phyloP scores from a whole-genome alignment of 371 early-diverging fungal species.

The Mucor plumbeus region DNA sequence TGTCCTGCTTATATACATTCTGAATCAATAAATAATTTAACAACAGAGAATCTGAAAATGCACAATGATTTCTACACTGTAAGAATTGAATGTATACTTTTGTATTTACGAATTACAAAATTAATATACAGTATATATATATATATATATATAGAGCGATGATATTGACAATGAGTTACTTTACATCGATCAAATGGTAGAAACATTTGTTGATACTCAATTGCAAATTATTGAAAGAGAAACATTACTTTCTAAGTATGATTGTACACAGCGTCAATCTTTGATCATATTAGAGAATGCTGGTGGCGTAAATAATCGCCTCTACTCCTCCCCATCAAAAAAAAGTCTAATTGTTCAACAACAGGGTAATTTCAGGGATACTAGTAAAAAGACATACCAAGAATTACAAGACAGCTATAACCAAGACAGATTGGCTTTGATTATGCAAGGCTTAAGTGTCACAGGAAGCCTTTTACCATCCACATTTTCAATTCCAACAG shows the following conservation, averaged over 20 bases:
- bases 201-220: not conserved
- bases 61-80: not conserved
- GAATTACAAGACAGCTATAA: not conserved
- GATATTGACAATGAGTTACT: not conserved
- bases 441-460: not conserved
- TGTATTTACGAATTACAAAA: no score
- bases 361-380: not conserved
- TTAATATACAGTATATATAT: no score
- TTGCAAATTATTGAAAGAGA: not conserved
- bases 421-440: not conserved
- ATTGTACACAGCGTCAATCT: not conserved
- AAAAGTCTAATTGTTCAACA: not conserved
- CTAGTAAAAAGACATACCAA: not conserved
- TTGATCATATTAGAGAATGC: not conserved
- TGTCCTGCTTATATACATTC: conserved; percentile 7
- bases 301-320: not conserved
- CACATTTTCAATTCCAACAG: not conserved
- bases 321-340: no score
- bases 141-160: not conserved
- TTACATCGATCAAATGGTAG: not conserved
- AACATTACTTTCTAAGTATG: not conserved
- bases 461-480: not conserved
- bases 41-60: not conserved
- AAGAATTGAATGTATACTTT: not conserved
- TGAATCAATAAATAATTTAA: not conserved